Base-by-base conservation (phyloP, 148 eudicot species). In the Pharnaceum exiguum region DNA sequence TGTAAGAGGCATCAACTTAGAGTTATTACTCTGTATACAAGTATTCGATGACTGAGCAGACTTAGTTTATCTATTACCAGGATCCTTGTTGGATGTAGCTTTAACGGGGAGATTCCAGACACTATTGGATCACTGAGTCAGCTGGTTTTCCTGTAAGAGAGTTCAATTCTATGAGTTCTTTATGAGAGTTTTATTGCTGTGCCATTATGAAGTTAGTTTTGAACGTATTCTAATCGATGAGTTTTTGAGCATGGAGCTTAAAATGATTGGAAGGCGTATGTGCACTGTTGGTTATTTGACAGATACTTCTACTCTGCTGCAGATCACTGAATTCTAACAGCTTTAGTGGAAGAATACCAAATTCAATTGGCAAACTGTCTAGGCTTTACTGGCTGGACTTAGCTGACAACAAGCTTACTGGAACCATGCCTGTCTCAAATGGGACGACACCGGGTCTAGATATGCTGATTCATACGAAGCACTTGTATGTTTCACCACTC, bases 41-140 rank as follows among this genome's bases (percentile, higher is more conserved):
- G 32, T 10, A 23, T 37, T n/a, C 13, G 35, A 28, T 30, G 19
- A 13, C 27, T 39, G 28, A 37, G 15, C 22, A 39, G 2, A 49
- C 4, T 13, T 8, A 68, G 1, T 48, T 13, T 66, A n/a, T 9
- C 22, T 46, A 49, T 48, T 19, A 23, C 70, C 81, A 87, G 98
- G 70, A 70, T 79, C 51, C 73, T 91, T 28, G 73, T 78, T 50
- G 95, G 89, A 40, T 90, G 97, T 70, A 67, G 78, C 29, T 90
- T 90, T 66, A 68, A 32, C 58, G 97, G 97, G 38, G 52, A 42
- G 21, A 69, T 90, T 80, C 97, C 97, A 55, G 69, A 70, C 46
- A 59, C 81, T 5, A 75, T 90, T 31, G 91, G 97, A 58, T 82
- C 83, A 63, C 75, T 87, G 10, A 31, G 54, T 21, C 51, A 63